Evolutionary conservation across 2,329 filamentous ascomycete species (phyloP).

Genomic region (Cryphonectria parasitica): DNA sequence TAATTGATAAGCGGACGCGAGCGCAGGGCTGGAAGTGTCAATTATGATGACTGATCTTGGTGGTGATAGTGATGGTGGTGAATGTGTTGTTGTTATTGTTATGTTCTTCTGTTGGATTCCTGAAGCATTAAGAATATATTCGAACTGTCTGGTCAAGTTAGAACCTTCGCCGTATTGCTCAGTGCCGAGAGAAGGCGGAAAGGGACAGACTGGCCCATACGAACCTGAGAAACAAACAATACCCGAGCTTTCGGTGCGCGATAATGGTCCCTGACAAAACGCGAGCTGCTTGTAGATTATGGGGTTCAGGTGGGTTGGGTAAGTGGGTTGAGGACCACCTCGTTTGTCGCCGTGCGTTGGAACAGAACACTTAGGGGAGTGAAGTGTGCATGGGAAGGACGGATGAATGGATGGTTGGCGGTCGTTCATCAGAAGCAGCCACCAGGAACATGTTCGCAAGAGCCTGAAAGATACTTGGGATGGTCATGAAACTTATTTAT

Average conservation of each 20-base stretch:
- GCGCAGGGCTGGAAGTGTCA: background rate
- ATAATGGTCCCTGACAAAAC: background rate
- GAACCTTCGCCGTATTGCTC: background rate
- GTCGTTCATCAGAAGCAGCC: background rate
- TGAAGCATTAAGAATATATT: background rate
- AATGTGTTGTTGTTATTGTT: background rate
- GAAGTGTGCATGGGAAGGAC: background rate
- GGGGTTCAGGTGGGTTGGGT: background rate
- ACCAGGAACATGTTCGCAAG: background rate
- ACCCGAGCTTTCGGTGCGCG: slow-evolving; percentile 3
- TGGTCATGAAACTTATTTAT: slow-evolving; percentile 13
- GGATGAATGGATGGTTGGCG: background rate
- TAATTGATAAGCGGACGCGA: background rate
- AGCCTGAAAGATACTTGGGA: background rate
- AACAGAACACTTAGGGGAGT: background rate
- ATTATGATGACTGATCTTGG: background rate
- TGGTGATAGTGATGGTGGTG: background rate
- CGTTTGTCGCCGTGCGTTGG: background rate
- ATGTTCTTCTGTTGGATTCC: background rate
- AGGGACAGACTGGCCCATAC: background rate
- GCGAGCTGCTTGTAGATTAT: slow-evolving; percentile 2
- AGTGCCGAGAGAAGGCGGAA: background rate
- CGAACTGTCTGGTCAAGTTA: background rate
- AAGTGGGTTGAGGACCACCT: background rate
- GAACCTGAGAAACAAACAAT: background rate